Evolutionary conservation across 2,329 filamentous ascomycete species (phyloP), one percentile per base, ranked within the genome.

Genomic region (Gnomoniopsis smithogilvyi): DNA sequence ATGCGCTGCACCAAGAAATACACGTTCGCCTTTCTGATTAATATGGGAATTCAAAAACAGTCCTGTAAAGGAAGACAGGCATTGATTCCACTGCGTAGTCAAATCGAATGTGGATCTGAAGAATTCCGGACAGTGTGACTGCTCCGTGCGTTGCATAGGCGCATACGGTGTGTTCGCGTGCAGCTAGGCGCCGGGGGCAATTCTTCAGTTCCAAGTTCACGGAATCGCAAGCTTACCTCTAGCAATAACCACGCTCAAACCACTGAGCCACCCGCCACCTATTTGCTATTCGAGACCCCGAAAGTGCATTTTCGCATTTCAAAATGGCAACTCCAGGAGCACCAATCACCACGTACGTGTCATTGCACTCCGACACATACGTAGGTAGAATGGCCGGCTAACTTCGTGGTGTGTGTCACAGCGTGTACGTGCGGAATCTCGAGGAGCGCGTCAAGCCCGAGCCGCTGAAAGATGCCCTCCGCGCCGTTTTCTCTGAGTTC

Each of bases 391-490:
- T 46, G 45, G 33, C 51, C 51, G 63, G 73, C 77, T 80, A 66
- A 80, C 70, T 15, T 56, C 49, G 48, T n/a, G 49, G 26, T 30
- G 26, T 30, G 10, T 14, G 46, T 52, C 51, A 61, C 71, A 88
- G 85, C 62, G 84, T 88, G 55, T 88, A 88, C 67, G 83, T 87
- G 58, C 90, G 89, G 68, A 97, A 97, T 72, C 86, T 99, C 60
- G 91, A 97, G 76, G 95, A 98, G 80, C 87, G 90, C 70, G 87
- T 96, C 74, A 96, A 96, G 73, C 81, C 91, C 59, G 88, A 92
- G 36, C 76, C 85, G 11, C 80, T 98, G 56, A 90, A 88, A 64
- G 83, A 89, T 65, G 84, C 90, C 0, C 81, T 99, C 17, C 78
- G 76, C 22, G 86, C 88, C 63, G 82, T 98, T 68, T 98, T 98